Base-by-base conservation (phyloP, 2,329 filamentous ascomycete genomes). In the Fusarium sp. region DNA sequence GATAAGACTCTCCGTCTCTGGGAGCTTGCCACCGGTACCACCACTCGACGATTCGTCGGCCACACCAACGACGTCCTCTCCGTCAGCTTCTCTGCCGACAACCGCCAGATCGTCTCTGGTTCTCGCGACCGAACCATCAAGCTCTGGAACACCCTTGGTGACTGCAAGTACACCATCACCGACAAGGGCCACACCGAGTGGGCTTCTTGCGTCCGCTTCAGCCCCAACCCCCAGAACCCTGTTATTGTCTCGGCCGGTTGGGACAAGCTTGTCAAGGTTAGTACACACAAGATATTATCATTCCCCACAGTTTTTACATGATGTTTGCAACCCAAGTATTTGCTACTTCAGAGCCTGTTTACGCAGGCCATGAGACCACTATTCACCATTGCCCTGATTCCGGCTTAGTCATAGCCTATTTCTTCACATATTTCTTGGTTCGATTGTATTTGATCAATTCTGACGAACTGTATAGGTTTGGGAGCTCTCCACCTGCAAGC, bases 111-210 rank as follows among this genome's bases (percentile, higher is more conserved):
- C 84, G 96, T 98, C 78, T 98, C 96, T 74, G 96, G 94, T 75
- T 98, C 96, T 73, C 94, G 96, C 83, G 96, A 99, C 88, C 91
- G 94, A 83, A 93, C 92, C 80, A 98, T 99, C 89, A 99, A 98
- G 93, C 91, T 99, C 79, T 99, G 96, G 96, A 99, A 99, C 89
- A 99, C 96, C 77, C 93, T 99, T 74, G 96, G 96, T 85, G 96
- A 99, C 90, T 99, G 96, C 94, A 99, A 99, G 89, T 99, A 90
- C 91, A 99, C 95, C 87, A 98, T 99, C 88, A 97, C 93, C 85
- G 96, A 99, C 83, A 99, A 99, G 92, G 96, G 96, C 82, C 96
- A 99, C 89, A 93, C 93, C 84, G 96, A 99, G 85, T 99, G 96
- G 96, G 96, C 97, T 77, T 97, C 95, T 70, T 98, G 95, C 88